Evolutionary conservation across 2,329 filamentous ascomycete species (phyloP), one percentile per base, ranked within the genome.

Genomic region (Arthroderma uncinatum): DNA sequence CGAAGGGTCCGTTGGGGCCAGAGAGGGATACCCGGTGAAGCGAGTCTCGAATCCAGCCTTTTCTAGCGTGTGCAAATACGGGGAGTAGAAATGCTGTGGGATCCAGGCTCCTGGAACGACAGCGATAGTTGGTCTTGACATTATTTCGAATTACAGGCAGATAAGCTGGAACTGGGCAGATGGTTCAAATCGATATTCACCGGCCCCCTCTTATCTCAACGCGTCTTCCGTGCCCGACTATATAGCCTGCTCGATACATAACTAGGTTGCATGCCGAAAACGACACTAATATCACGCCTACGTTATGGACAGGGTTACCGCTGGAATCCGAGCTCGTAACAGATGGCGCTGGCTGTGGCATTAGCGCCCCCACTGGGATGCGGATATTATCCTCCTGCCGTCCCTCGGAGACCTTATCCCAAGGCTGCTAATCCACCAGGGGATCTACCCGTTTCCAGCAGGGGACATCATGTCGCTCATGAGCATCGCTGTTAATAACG

Each of bases 71-170:
- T 57, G 30, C 14, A 57, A 66, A 3, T 71, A 61, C 9, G 57
- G 57, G 2, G 57, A 59, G 53, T 66, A 69, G 50, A 53, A 53
- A 60, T 59, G 62, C 4, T 53, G 56, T 7, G 71, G 69, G 0
- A 61, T 58, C 62, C 74, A 71, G 30, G 67, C 70, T n/a, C 71
- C 71, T 7, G 68, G 70, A 6, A 72, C 59, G 52, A 73, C 58
- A 56, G 72, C 66, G 52, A 74, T 62, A 10, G 67, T 64, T 1
- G 69, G 70, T 58, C 71, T 73, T 14, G 36, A 12, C 28, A 36
- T 53, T 14, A 25, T 25, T 8, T 28, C 50, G 47, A 53, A 37
- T 48, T 48, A 48, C 44, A 28, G 16, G 16, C 42, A 48, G 44
- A 28, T 48, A 48, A 30, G 44, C 44, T 48, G 44, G 25, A n/a